phyloP scores from a whole-genome alignment of 2,329 filamentous ascomycete species.

The Berkeleyomyces basicola region DNA sequence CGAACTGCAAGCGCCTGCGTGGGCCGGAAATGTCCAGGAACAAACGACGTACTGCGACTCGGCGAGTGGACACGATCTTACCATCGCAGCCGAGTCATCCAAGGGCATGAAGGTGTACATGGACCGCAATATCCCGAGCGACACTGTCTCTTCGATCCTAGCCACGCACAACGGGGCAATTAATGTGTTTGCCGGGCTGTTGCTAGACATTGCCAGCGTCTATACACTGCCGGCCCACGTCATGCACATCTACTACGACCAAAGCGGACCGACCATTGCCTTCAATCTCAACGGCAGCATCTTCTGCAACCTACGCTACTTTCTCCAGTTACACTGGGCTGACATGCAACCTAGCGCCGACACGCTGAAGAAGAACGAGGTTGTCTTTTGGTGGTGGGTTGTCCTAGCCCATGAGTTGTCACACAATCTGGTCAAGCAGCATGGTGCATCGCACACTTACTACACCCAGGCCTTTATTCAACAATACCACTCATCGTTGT shows the following conservation, averaged over 20 bases:
- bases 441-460: conserved; percentile 65
- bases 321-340: conserved; percentile 55
- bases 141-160: conserved; percentile 35
- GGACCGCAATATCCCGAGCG: conserved; percentile 32
- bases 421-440: conserved; percentile 71
- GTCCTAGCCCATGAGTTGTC: conserved; percentile 92
- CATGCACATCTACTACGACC: conserved; percentile 79
- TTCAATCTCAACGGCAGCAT: conserved; percentile 80
- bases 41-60: conserved; percentile 76
- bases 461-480: conserved; percentile 73
- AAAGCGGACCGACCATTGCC: conserved; percentile 63
- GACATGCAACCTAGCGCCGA: conserved; percentile 25
- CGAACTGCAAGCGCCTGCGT: conserved; percentile 54
- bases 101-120: conserved; percentile 62
- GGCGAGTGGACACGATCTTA: conserved; percentile 55
- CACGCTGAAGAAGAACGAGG: conserved; percentile 30
- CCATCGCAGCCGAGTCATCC: conserved; percentile 50
- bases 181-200: conserved; percentile 50
- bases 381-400: conserved; percentile 79
- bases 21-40: conserved; percentile 54
- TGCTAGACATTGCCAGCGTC: conserved; percentile 52
- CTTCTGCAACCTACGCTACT: conserved; percentile 89
- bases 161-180: conserved; percentile 42
- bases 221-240: conserved; percentile 54
- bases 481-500: conserved; percentile 58